Evolutionary conservation across 1,139 yeast genomes (phyloP), one percentile per base, ranked within the genome.

Genomic region (Saccharomyces hybrid): DNA sequence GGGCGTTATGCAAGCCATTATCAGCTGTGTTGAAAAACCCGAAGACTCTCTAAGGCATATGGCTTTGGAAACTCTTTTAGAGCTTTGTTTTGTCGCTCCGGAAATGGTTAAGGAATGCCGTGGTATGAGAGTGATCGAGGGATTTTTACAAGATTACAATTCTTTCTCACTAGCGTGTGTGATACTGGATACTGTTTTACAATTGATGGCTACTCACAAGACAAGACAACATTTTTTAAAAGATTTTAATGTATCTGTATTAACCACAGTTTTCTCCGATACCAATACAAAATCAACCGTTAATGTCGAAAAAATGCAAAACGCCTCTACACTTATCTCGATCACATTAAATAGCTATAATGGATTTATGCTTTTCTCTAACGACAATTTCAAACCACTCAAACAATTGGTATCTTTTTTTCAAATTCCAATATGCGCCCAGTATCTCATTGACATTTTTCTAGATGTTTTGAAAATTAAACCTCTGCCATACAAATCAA

Each of bases 31-130:
- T 1, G 95, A 86, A 61, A 80, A 76, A 54, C 66, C 74, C 14
- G 85, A 82, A 25, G 89, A 84, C 58, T 72, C 74, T 25, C 70
- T 88, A 56, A 75, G 81, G 54, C 74, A 73, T 25, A 72, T 83
- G 38, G 87, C 55, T 66, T 82, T 49, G 90, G 71, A 91, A 62
- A 86, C 96, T 0, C 64, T 88, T n/a, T 79, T 89, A 48, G 98
- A 91, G 65, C 70, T 85, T 1, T 72, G 80, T 44, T 74, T 89
- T 1, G 68, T 88, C 2, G 76, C 80, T 42, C 95, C 97, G 0
- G 78, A 76, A 47, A 68, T 82, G 27, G 78, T 86, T 0, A 79
- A 78, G 55, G 79, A 78, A 52, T 80, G 87, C 27, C 88, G 87
- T 31, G 91, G 93, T 0, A 75, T 87, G 54, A 77, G 82, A 51